Evolutionary conservation across 2,329 filamentous ascomycete species (phyloP).

Genomic region (Paracoccidioides brasiliensis): DNA sequence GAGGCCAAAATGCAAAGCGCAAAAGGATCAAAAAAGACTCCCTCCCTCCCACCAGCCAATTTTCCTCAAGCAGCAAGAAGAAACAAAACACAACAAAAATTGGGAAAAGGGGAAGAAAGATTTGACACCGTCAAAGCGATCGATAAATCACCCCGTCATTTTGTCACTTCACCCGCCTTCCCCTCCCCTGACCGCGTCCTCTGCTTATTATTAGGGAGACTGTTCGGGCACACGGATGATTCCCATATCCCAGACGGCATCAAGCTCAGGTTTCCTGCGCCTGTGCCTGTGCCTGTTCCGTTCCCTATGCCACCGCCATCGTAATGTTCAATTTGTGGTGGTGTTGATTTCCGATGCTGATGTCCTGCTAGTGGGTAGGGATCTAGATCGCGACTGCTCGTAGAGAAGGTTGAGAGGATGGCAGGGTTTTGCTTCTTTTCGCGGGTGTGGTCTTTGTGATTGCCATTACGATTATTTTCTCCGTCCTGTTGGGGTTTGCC

Average conservation of each 20-base stretch:
- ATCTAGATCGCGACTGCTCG: slow-evolving; percentile 38
- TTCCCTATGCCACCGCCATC: slow-evolving; percentile 1
- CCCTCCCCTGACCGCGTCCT: slow-evolving; percentile 4
- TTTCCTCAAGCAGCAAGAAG: not conserved
- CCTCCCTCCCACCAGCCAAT: not conserved
- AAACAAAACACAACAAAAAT: too few species aligned
- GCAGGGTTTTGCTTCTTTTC: slow-evolving; percentile 27
- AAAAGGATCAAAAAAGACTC: not conserved
- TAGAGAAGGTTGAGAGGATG: slow-evolving; percentile 39
- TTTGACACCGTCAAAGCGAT: not conserved
- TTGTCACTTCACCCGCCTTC: not conserved
- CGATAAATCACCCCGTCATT: too few species aligned
- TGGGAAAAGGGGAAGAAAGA: not conserved
- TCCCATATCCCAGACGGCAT: slow-evolving; percentile 3
- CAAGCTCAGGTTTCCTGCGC: slow-evolving; percentile 6
- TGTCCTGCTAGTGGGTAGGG: slow-evolving; percentile 28
- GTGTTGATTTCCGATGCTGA: slow-evolving; percentile 14
- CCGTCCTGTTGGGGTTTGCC: not conserved
- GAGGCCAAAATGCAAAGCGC: not conserved
- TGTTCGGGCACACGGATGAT: slow-evolving; percentile 10
- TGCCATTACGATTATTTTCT: slow-evolving; percentile 8
- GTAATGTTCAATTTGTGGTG: slow-evolving; percentile 17
- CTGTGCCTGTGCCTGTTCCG: too few species aligned
- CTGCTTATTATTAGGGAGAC: slow-evolving; percentile 7
- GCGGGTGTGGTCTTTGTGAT: not conserved